Evolutionary conservation across 2,329 filamentous ascomycete species (phyloP).

Genomic region (Ceratocystis destructans): DNA sequence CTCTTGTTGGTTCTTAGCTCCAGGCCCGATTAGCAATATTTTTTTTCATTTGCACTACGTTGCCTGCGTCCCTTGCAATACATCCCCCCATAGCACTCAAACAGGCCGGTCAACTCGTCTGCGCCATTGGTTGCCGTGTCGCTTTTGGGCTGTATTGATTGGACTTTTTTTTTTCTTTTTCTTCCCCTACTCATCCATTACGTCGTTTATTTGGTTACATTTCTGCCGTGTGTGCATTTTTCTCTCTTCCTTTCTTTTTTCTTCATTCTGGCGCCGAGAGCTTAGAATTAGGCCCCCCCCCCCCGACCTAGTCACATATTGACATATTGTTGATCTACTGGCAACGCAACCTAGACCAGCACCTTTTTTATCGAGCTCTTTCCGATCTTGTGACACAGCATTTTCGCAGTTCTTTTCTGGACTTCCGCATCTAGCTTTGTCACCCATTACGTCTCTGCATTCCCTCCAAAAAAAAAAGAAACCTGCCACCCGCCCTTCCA

Average conservation of each 20-base stretch:
- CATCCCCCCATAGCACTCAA: background rate
- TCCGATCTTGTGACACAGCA: background rate
- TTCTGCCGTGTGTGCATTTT: background rate
- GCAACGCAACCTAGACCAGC: background rate
- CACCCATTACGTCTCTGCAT: background rate
- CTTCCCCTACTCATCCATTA: background rate
- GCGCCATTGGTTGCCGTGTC: constrained; percentile 5
- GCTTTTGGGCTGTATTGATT: constrained; percentile 9
- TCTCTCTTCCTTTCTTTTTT: background rate
- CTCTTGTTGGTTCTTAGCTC: background rate
- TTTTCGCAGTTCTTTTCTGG: background rate
- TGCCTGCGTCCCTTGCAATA: constrained; percentile 1
- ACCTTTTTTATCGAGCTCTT: background rate
- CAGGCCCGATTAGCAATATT: background rate
- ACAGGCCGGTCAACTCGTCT: background rate
- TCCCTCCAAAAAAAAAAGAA: background rate
- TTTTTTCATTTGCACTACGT: background rate
- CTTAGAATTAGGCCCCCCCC: background rate
- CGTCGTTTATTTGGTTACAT: background rate
- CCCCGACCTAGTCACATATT: background rate
- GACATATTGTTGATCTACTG: background rate
- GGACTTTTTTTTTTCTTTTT: background rate
- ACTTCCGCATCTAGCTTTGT: constrained; percentile 2
- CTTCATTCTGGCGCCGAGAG: background rate
- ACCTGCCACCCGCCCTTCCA: constrained; percentile 8